Evolutionary conservation across 2,329 filamentous ascomycete species (phyloP).

Genomic region (Xylaria sp.): DNA sequence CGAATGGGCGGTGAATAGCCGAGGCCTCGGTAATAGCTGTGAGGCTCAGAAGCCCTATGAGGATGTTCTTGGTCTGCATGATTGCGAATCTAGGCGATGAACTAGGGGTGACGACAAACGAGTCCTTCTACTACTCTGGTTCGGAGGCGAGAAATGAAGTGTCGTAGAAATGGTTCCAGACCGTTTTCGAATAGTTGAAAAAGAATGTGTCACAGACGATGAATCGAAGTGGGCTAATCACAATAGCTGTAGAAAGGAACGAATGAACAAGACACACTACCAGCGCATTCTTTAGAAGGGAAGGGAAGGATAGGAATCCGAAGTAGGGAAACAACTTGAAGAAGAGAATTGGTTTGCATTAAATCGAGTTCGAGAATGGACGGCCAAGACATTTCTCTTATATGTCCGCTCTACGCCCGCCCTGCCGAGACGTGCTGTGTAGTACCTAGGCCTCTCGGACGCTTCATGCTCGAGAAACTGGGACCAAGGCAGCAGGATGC

Average conservation of each 20-base stretch:
- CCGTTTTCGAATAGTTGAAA: conserved; percentile 50
- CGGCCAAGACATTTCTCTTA: conserved; percentile 51
- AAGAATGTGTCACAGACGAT: conserved; percentile 53
- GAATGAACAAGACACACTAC: conserved; percentile 58
- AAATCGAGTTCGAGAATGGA: conserved; percentile 38
- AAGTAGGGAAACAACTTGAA: conserved; percentile 38
- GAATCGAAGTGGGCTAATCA: conserved; percentile 43
- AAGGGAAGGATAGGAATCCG: conserved; percentile 41
- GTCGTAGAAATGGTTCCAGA: conserved; percentile 56
- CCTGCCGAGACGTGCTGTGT: conserved; percentile 29
- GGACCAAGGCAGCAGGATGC: conserved; percentile 30
- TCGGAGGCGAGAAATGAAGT: conserved; percentile 35
- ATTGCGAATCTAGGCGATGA: conserved; percentile 25
- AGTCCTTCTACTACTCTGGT: conserved; percentile 27
- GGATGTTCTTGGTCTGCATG: conserved; percentile 59
- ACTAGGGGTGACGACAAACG: conserved; percentile 23
- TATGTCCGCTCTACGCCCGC: too few relatives aligned
- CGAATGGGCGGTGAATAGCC: conserved; percentile 47
- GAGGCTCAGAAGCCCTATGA: conserved; percentile 57
- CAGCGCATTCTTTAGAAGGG: conserved; percentile 51
- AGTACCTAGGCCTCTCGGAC: conserved; percentile 33
- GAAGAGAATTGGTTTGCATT: conserved; percentile 33
- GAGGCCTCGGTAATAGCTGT: conserved; percentile 53
- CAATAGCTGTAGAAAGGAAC: conserved; percentile 49
- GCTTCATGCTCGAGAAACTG: conserved; percentile 36